These are phyloP conservation scores for Betula pendula DNA, from an alignment of 306 rosid species.

Conservation along the genomic window DNA sequence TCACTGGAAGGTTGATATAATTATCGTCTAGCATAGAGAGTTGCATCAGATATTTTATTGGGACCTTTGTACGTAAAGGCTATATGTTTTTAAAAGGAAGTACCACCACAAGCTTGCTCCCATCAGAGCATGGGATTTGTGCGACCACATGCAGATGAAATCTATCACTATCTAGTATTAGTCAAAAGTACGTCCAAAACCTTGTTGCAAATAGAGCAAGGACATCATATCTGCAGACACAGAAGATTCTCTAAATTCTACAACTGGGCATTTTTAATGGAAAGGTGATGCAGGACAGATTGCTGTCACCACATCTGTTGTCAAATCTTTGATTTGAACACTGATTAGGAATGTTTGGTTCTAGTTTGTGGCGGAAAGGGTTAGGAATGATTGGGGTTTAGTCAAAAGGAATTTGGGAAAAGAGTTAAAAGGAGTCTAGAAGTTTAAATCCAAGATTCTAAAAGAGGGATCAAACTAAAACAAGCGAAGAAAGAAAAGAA, in stretches of 20 bases:
- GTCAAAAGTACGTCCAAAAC: neutral
- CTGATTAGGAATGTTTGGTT: neutral
- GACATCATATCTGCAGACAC: neutral
- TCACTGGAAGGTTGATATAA: slow-evolving; percentile 13
- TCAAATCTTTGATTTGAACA: neutral
- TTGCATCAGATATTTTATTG: neutral
- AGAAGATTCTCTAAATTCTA: neutral
- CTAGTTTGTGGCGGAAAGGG: neutral
- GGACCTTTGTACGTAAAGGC: slow-evolving; percentile 1
- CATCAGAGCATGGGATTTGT: neutral
- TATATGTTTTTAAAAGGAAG: neutral
- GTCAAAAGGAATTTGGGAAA: neutral
- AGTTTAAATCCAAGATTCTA: neutral
- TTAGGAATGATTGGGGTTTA: neutral
- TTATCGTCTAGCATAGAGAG: slow-evolving; percentile 10
- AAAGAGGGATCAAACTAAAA: neutral
- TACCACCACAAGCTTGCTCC: neutral
- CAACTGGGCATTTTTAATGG: neutral
- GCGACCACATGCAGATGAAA: neutral
- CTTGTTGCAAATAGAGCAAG: neutral
- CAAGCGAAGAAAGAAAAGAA: neutral
- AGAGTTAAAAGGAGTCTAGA: neutral
- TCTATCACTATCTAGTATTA: neutral
- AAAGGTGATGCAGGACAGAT: neutral
- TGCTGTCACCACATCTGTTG: neutral